Evolutionary conservation across 805 yeast species (phyloP), one percentile per base, ranked within the genome.

Genomic region (Pichia thaimueangensis): DNA sequence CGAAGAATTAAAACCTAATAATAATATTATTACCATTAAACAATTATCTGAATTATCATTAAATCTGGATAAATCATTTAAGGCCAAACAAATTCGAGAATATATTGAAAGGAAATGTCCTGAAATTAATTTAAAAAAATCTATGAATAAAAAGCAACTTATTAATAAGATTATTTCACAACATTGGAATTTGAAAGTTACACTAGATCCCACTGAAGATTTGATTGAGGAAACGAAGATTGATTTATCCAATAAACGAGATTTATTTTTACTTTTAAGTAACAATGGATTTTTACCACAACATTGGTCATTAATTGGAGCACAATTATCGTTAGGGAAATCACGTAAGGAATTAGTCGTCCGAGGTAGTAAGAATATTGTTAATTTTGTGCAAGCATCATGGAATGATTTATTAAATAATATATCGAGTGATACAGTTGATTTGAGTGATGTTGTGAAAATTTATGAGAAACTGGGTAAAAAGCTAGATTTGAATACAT

Each of bases 221-320:
- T 24, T 50, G 2, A 37, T 48, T 3, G 45, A 39, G 15, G 51
- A 47, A 12, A 47, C 52, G 7, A 47, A 50, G 6, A 54, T 64
- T 34, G 52, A 52, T 20, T 42, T 64, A 13, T 54, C 56, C 4
- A 54, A 52, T 40, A 44, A 56, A 9, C 49, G 63, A 38, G 65
- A 62, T 25, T 45, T 60, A 19, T 63, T 62, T 38, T 47, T 64
- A 24, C 41, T 64, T 19, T 48, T 63, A 6, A 58, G 65, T 25
- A 55, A 59, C 35, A 51, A 50, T 4, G 67, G 67, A 3, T 51
- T 54, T 22, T 37, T 64, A 25, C 52, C 62, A 35, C 57, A 56
- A 42, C 56, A 57, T n/a, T 64, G 67, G 67, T 48, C 64, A 9
- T 47, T 57, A 24, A 45, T 58, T 21, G 68, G 68, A n/a, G 69